Percentiles rank a stretch among this genome's conserved stretches.
Conservation (phyloP, 2,329 filamentous ascomycete genomes). For the Arthrobotrys entomopaga region DNA sequence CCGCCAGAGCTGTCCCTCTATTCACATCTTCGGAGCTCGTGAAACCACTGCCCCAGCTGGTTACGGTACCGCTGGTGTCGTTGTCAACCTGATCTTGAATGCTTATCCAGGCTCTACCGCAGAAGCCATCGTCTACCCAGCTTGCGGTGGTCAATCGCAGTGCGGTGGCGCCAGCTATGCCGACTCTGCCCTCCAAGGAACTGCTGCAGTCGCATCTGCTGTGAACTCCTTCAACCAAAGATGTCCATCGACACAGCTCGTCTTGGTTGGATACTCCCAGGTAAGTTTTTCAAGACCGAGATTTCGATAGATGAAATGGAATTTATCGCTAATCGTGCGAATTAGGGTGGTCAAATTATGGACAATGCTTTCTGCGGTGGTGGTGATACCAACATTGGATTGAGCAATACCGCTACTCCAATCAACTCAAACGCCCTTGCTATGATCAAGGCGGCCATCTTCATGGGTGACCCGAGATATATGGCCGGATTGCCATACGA, state of each 20-base stretch:
- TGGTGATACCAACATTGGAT: slow-evolving; percentile 65
- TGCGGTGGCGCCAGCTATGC: slow-evolving; percentile 72
- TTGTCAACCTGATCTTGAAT: slow-evolving; percentile 66
- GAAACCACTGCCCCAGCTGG: slow-evolving; percentile 66
- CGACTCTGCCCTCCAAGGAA: slow-evolving; percentile 70
- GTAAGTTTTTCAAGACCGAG: slow-evolving; percentile 60
- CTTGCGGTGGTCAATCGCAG: slow-evolving; percentile 70
- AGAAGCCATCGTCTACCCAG: slow-evolving; percentile 70
- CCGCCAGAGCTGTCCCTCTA: slow-evolving; percentile 62
- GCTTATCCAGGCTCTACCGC: slow-evolving; percentile 67
- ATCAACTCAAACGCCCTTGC: slow-evolving; percentile 66
- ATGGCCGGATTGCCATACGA: slow-evolving; percentile 69
- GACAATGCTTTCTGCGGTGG: slow-evolving; percentile 72
- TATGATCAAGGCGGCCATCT: slow-evolving; percentile 72
- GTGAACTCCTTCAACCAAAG: slow-evolving; percentile 70
- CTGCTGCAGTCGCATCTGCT: slow-evolving; percentile 69
- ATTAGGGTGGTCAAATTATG: slow-evolving; percentile 71
- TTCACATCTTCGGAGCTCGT: slow-evolving; percentile 67
- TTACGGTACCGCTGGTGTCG: slow-evolving; percentile 66
- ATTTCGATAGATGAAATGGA: neutral
- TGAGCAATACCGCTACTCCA: slow-evolving; percentile 64
- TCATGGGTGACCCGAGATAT: slow-evolving; percentile 73
- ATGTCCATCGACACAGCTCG: slow-evolving; percentile 70
- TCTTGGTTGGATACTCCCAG: slow-evolving; percentile 73
- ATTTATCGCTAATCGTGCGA: neutral